Base-by-base conservation (phyloP, 2,329 filamentous ascomycete genomes). In the Paramyrothecium roridum region DNA sequence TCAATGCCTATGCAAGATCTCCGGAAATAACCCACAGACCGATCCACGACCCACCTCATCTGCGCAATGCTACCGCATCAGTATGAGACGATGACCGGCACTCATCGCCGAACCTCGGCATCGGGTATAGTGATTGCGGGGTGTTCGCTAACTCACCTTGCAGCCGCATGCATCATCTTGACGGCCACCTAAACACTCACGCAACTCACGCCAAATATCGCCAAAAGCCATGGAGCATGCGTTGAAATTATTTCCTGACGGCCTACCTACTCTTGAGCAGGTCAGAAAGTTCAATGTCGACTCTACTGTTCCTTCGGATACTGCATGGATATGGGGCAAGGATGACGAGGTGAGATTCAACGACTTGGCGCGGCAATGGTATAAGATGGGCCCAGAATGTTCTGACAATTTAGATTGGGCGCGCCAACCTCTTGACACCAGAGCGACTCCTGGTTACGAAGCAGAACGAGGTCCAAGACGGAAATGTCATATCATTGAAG, bases 281-380 rank as follows among this genome's bases (percentile, higher is more conserved):
- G 43, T 52, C 30, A 52, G 30, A 52, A 20, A 17, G 13, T 37
- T 20, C n/a, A 52, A 52, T 13, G 21, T 22, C 21, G 30, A n/a
- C 4, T 20, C 21, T 8, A 22, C 34, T 30, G 19, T 52, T 37
- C 50, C 50, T 22, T 20, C 50, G 13, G 50, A 52, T 3, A 37
- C 50, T 20, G 50, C 50, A 20, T 52, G 50, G 50, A 52, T 52
- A 20, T 52, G 50, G 50, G 50, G 50, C 7, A 52, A 52, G 43
- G 50, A 52, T 10, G 26, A 52, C 43, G 26, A 52, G 16, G 50
- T 40, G 16, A 34, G 50, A 4, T 12, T 19, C 26, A 4, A 6
- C 6, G 26, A n/a, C 13, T 21, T 19, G 26, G 10, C 26, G 26
- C 26, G 26, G 26, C 10, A 30, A 30, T 30, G 4, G 26, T 30